Percentiles rank a stretch among this genome's conserved stretches.
phyloP scores from a whole-genome alignment of 495 filamentous ascomycete species.

The Daldinia vernicosa region DNA sequence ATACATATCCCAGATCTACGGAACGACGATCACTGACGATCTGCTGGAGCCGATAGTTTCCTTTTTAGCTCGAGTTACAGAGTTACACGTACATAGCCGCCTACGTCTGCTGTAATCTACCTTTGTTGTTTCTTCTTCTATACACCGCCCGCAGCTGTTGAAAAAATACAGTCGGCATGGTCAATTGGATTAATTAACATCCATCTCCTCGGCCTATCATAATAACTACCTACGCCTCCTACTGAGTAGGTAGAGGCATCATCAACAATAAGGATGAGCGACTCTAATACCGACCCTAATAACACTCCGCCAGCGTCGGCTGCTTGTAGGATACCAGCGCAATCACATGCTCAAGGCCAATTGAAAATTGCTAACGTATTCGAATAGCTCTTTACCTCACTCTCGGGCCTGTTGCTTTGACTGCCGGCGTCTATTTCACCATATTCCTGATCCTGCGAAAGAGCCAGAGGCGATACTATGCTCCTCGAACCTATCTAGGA shows the following conservation, averaged over 20 bases:
- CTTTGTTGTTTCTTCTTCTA: slow-evolving; percentile 11
- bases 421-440: slow-evolving; percentile 69
- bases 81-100: slow-evolving; percentile 30
- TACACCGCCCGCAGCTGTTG: slow-evolving; percentile 6
- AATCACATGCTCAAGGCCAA: background rate
- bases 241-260: background rate
- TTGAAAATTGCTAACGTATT: slow-evolving; percentile 20
- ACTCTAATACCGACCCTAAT: slow-evolving; percentile 33
- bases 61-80: slow-evolving; percentile 24
- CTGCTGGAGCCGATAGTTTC: slow-evolving; percentile 31
- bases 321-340: slow-evolving; percentile 26
- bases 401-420: slow-evolving; percentile 71
- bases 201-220: background rate
- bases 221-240: slow-evolving; percentile 3
- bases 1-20: slow-evolving; percentile 21
- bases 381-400: slow-evolving; percentile 56
- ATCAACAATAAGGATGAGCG: slow-evolving; percentile 41
- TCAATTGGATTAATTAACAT: slow-evolving; percentile 15
- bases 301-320: slow-evolving; percentile 29
- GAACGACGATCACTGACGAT: slow-evolving; percentile 32
- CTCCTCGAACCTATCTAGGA: slow-evolving; percentile 87
- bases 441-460: slow-evolving; percentile 82
- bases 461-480: slow-evolving; percentile 79
- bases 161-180: slow-evolving; percentile 8
- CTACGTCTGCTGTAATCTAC: slow-evolving; percentile 20